Evolutionary conservation across 176 grass and related monocot genomes (phyloP).

Genomic region (Tillandsia fasciculata): DNA sequence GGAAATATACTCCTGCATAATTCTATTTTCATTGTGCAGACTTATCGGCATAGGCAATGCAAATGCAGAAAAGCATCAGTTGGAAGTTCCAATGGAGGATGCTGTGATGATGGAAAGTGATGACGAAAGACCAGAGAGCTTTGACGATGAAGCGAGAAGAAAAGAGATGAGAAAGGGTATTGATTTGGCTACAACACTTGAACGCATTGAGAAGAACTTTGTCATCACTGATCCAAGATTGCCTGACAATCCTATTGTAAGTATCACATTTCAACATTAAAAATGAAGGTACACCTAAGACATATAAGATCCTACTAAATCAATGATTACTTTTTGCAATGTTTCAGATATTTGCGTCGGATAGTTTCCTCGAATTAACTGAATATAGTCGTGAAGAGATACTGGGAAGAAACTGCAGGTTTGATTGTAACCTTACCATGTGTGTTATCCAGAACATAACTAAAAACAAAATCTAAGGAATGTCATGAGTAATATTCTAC

Average conservation of each 20-base stretch:
- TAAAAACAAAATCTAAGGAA: too few species aligned
- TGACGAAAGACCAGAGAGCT: conserved; percentile 71
- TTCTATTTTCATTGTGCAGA: conserved; percentile 15
- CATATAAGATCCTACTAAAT: background rate
- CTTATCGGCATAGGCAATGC: conserved; percentile 47
- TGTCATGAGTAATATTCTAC: too few species aligned
- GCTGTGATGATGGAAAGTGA: conserved; percentile 59
- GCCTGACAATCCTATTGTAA: conserved; percentile 38
- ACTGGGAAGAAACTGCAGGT: conserved; percentile 34
- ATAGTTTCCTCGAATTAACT: conserved; percentile 73
- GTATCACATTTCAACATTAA: background rate
- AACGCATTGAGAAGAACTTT: conserved; percentile 57
- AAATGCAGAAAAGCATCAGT: conserved; percentile 38
- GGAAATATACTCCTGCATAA: background rate
- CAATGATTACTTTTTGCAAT: background rate
- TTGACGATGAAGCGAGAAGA: conserved; percentile 59
- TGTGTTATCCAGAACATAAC: too few species aligned
- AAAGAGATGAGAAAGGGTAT: conserved; percentile 99
- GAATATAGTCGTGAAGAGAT: conserved; percentile 85
- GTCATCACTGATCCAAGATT: conserved; percentile 35
- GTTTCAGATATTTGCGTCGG: conserved; percentile 78
- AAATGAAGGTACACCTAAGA: background rate
- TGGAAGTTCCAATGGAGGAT: conserved; percentile 47
- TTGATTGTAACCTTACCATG: background rate
- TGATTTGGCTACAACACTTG: conserved; percentile 90